Evolutionary conservation across 2,329 filamentous ascomycete genomes (phyloP), one percentile per base, ranked within the genome.

Genomic region (Penicillium janthinellum): DNA sequence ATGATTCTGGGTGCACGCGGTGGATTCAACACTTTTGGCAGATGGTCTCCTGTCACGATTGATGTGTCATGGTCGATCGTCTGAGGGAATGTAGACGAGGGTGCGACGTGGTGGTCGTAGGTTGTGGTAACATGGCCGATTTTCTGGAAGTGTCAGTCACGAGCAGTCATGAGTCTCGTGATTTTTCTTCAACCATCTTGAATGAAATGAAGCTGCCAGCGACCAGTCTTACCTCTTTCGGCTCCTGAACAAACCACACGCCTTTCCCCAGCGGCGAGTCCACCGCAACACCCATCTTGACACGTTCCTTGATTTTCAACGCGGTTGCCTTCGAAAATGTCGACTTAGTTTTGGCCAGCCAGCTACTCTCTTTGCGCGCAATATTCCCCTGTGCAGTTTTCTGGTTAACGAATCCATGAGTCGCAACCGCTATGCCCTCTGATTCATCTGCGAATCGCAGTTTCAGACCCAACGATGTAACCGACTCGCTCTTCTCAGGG

Each of bases 361-460:
- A 56, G 17, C 50, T 53, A 15, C 51, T 22, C 17, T 47, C 39
- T 37, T 57, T 58, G 15, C 22, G 53, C 35, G 47, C 47, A 14
- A 41, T 41, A 14, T 55, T 58, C 12, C 53, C 54, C 15, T 60
- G 54, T 1, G 54, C 51, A 1, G 54, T 62, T 8, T 54, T 51
- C 28, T 63, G 17, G 47, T 61, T 55, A 8, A 67, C 62, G 44
- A 65, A 67, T 0, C 58, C 62, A 48, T 67, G 62, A 12, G 62
- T 66, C 5, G 60, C 52, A 15, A 66, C 57, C 2, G 56, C 57
- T 22, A 67, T 58, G 4, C 60, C 64, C 17, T 61, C 7, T 4
- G 53, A 58, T 7, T 57, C 54, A 39, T 66, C 59, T n/a, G 54
- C 15, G 34, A 66, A 61, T 28, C 57, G 55, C 28, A 66, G 15